Conservation (phyloP, 768 basidiomycete genomes). For the Russula lepida region DNA sequence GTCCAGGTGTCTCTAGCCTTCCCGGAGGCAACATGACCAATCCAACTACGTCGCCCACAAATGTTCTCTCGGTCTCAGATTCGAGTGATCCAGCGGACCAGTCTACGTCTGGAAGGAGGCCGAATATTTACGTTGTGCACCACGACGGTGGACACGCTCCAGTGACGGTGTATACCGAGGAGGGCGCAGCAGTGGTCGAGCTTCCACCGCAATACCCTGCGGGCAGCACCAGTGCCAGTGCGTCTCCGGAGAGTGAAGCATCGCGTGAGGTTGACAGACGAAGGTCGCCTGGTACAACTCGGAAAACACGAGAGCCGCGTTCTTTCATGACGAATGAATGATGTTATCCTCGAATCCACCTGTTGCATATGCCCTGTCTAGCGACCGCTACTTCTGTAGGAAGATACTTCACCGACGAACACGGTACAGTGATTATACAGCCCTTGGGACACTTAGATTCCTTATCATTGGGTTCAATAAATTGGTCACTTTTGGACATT, state of each 20-base stretch:
- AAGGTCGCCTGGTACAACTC: neutral
- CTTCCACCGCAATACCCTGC: constrained; percentile 44
- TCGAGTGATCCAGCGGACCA: constrained; percentile 1
- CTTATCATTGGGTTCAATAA: too few relatives aligned
- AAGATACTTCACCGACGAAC: too few relatives aligned
- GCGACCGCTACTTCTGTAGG: too few relatives aligned
- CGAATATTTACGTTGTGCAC: constrained; percentile 49
- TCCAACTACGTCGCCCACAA: neutral
- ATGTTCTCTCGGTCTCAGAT: constrained; percentile 9
- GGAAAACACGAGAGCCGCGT: constrained; percentile 8
- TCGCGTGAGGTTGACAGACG: neutral
- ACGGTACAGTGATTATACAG: too few relatives aligned
- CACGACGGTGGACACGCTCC: constrained; percentile 52
- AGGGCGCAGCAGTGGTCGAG: constrained; percentile 51
- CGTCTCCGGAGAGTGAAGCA: neutral
- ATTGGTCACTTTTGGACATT: too few relatives aligned
- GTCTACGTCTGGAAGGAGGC: constrained; percentile 6
- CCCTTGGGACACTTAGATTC: too few relatives aligned
- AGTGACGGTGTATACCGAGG: constrained; percentile 48
- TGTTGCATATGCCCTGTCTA: neutral
- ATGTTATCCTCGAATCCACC: neutral
- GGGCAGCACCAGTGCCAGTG: neutral
- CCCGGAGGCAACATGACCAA: neutral
- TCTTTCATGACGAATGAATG: neutral
- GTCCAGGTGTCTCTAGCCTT: constrained; percentile 2